Base-by-base conservation (phyloP, 208 protist species). In the Angomonas deanei region DNA sequence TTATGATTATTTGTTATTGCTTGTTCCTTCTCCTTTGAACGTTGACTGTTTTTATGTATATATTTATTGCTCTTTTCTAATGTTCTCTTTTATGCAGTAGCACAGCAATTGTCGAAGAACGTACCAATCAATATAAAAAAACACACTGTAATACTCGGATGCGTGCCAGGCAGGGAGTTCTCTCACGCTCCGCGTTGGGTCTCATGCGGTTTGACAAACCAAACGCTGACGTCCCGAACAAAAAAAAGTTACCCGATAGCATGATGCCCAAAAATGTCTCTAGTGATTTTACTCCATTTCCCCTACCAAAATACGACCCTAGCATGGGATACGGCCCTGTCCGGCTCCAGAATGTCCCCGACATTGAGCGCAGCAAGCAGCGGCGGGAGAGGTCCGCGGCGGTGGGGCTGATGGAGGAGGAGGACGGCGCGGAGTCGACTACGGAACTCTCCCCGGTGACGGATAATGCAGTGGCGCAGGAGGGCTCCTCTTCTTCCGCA, bases 301-400 rank as follows among this genome's bases (percentile, higher is more conserved):
- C 89, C 11, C 67, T 96, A 19, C 86, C 89, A 1, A 89, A 83
- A 64, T 84, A 92, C 64, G 89, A 96, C 60, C 80, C 62, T 15
- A 64, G 70, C 0, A 58, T 96, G 36, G 89, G 86, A 19, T 92
- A 88, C 56, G 89, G 89, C 0, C 89, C 89, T 32, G 78, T 91
- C 60, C 75, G 83, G 11, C 47, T 96, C 36, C 72, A 47, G 23
- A 78, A 96, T 55, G 81, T 96, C 50, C 85, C 88, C 3, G 88
- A 94, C 60, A 69, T 94, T 34, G 85, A 84, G 48, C 46, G 42
- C 8, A 82, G 81, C 4, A 26, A 66, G 38, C 64, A 66, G 34
- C 77, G 83, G 26, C 78, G 71, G 69, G 52, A 19, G 11, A 36
- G 13, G 17, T 30, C 49, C 28, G 47, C 27, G 17, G 38, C 19